These are phyloP conservation scores for Bisporella sp. DNA, from an alignment of 2,329 filamentous ascomycete genomes.

Conservation along the genomic window DNA sequence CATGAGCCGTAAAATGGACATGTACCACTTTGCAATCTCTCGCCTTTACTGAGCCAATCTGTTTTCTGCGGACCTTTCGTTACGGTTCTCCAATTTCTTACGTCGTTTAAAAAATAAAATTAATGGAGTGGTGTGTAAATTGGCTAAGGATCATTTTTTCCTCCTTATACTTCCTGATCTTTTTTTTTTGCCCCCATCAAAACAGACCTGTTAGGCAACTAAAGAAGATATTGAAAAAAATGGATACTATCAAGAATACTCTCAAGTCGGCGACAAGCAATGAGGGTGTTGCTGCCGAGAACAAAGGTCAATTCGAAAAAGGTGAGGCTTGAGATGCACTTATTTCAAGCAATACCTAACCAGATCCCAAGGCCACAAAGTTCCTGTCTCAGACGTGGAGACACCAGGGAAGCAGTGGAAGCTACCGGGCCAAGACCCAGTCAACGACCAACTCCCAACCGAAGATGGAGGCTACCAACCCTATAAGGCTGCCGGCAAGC, in stretches of 20 bases:
- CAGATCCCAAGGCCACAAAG: conserved; percentile 35
- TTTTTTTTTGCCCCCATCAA: background rate
- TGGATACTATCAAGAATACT: conserved; percentile 25
- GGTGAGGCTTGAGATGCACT: conserved; percentile 16
- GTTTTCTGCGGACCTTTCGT: no score
- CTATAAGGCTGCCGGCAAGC: conserved; percentile 71
- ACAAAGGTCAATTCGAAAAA: conserved; percentile 27
- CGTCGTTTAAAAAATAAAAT: no score
- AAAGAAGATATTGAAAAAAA: conserved; percentile 5
- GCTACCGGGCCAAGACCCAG: conserved; percentile 49
- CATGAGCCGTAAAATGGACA: no score
- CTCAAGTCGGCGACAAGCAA: conserved; percentile 19
- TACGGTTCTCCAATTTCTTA: no score
- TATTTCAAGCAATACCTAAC: background rate
- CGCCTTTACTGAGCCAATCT: no score
- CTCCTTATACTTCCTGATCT: background rate
- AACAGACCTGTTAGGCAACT: background rate
- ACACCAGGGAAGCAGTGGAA: conserved; percentile 45
- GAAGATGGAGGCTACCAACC: conserved; percentile 59
- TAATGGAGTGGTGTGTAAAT: conserved; percentile 20
- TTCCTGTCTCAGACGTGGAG: conserved; percentile 44
- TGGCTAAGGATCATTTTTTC: conserved; percentile 21
- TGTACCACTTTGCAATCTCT: no score
- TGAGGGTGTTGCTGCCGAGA: background rate
- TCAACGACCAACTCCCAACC: conserved; percentile 59